A percentile compares a stretch with the other conserved stretches of the same genome.
These are phyloP conservation scores for Tulasnella sp. DNA, from an alignment of 768 basidiomycete genomes.

Conservation along the genomic window DNA sequence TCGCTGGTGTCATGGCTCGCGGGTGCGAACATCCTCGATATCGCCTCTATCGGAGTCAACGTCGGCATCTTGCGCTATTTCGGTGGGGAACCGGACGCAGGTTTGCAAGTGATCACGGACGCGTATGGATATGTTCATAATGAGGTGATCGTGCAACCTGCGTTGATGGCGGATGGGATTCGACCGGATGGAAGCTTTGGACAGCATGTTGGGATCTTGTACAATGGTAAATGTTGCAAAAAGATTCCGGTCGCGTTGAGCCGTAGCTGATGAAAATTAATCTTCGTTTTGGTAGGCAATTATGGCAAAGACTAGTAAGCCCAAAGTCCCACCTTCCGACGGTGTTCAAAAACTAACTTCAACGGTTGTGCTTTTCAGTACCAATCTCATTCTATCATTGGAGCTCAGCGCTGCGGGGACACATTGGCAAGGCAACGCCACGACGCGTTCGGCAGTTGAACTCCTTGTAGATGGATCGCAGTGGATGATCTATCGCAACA, in stretches of 20 bases:
- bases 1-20: slow-evolving; percentile 27
- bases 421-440: slow-evolving; percentile 37
- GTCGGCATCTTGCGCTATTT: slow-evolving; percentile 4
- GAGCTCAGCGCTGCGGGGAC: slow-evolving; percentile 54
- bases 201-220: slow-evolving; percentile 54
- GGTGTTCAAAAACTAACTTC: not conserved
- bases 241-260: not conserved
- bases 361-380: slow-evolving; percentile 28
- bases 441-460: slow-evolving; percentile 39
- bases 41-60: slow-evolving; percentile 7
- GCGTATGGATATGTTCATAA: slow-evolving; percentile 42
- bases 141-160: slow-evolving; percentile 42
- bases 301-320: slow-evolving; percentile 47
- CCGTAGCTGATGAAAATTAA: not conserved
- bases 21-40: slow-evolving; percentile 15
- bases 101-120: slow-evolving; percentile 33
- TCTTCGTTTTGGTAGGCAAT: slow-evolving; percentile 33
- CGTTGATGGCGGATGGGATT: slow-evolving; percentile 49
- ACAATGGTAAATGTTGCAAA: slow-evolving; percentile 45
- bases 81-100: slow-evolving; percentile 26
- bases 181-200: slow-evolving; percentile 34
- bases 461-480: slow-evolving; percentile 46
- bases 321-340: not conserved
- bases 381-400: slow-evolving; percentile 52
- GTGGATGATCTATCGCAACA: slow-evolving; percentile 64